Evolutionary conservation across 495 filamentous ascomycete genomes (phyloP), one percentile per base, ranked within the genome.

Genomic region (Sphaerosporella brunnea): DNA sequence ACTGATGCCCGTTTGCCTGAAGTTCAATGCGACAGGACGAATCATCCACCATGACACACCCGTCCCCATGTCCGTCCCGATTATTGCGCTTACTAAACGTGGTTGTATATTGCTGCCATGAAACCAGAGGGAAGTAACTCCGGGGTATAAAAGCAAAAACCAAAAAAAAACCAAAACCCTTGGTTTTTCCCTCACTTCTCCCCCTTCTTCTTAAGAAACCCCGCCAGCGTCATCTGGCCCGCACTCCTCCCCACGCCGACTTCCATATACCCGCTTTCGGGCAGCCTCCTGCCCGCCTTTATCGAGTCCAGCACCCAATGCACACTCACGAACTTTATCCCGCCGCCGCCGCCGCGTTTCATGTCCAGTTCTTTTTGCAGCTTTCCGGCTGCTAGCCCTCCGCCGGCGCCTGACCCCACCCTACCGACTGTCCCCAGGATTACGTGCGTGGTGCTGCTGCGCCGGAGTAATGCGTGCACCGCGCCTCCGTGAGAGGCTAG

Each of bases 301-400:
- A 95, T 69, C 63, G 84, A 84, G 58, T 93, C 82, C 25, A 88
- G 60, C 2, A 75, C 75, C 87, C 90, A 96, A 53, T 93, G 79
- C 11, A 79, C 83, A 32, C 69, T 70, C 40, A 97, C 82, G 60
- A 78, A 82, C 68, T 77, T 92, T n/a, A 93, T 66, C 2, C 19
- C 15, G 40, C 67, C 66, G 1, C 19, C 15, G 40, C 67, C 66
- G 2, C 77, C 77, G 18, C 75, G 72, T 2, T 78, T 67, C 36
- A 67, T 65, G 30, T 62, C 58, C 45, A 93, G 79, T 63, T 94
- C 87, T 60, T 74, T 81, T 60, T 96, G 79, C 16, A 93, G 62
- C 64, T 96, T 96, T 30, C 71, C 67, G 8, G 72, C 84, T 2
- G 85, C 73, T 8, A 97, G 66, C 0, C 84, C 86, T 23, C 87